These are phyloP conservation scores for Podaxis sp. DNA, from an alignment of 768 basidiomycete genomes.

Conservation along the genomic window DNA sequence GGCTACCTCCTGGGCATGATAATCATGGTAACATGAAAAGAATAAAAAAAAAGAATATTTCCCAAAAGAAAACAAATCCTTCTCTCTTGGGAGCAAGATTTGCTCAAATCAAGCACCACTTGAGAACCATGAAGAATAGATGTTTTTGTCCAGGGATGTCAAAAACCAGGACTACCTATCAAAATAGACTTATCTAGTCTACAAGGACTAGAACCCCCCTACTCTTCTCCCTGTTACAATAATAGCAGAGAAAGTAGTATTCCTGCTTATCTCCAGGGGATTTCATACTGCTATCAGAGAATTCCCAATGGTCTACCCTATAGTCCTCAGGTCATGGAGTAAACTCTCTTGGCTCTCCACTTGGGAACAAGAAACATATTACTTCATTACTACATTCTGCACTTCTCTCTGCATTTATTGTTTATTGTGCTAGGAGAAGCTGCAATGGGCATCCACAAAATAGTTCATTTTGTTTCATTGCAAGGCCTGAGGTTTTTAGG, in stretches of 20 bases:
- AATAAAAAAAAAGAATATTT: background rate
- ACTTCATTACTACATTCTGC: background rate
- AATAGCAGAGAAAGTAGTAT: background rate
- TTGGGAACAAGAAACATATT: background rate
- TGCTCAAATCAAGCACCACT: background rate
- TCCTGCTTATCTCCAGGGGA: background rate
- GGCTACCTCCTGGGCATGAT: background rate
- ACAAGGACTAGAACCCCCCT: background rate
- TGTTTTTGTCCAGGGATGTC: background rate
- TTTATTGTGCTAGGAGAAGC: background rate
- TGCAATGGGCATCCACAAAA: background rate
- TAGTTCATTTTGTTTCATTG: background rate
- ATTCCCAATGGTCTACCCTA: background rate
- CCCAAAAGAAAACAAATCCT: background rate
- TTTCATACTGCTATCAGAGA: background rate
- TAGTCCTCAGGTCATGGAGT: background rate
- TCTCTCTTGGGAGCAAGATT: background rate
- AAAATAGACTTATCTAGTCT: background rate
- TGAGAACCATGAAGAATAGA: background rate
- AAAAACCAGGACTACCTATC: background rate
- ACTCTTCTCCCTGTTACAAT: background rate
- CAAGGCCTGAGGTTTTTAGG: background rate
- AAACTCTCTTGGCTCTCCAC: background rate
- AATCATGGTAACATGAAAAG: background rate
- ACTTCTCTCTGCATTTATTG: background rate